Evolutionary conservation across 2,329 filamentous ascomycete genomes (phyloP).

Genomic region (Westerdykella ornata): DNA sequence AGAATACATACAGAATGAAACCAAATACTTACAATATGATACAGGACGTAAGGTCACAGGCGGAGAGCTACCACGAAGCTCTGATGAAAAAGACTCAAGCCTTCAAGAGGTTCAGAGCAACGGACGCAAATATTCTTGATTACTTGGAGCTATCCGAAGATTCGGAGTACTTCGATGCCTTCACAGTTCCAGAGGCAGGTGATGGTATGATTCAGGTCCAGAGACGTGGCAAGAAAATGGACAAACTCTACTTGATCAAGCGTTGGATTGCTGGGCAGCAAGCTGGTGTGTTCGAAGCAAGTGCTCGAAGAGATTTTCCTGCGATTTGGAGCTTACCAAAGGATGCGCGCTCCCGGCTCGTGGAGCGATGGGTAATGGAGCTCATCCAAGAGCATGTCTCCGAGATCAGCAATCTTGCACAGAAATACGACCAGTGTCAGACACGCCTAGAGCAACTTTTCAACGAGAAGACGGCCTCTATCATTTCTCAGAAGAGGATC

Average conservation of each 20-base stretch:
- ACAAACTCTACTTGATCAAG: conserved; percentile 46
- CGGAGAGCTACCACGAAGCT: conserved; percentile 25
- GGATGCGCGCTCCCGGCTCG: conserved; percentile 32
- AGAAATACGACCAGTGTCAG: conserved; percentile 41
- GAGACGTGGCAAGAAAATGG: conserved; percentile 41
- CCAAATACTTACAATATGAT: conserved; percentile 40
- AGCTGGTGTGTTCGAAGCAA: conserved; percentile 41
- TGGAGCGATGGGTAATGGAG: conserved; percentile 21
- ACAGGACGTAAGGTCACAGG: conserved; percentile 36
- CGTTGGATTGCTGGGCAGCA: conserved; percentile 48
- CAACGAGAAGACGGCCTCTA: conserved; percentile 19
- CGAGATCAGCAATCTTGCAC: conserved; percentile 36
- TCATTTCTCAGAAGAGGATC: conserved; percentile 51
- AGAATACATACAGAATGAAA: conserved; percentile 26
- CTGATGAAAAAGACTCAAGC: conserved; percentile 9
- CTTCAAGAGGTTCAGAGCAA: conserved; percentile 2
- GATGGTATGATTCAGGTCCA: conserved; percentile 47
- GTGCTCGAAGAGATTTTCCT: conserved; percentile 20
- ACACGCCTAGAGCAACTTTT: conserved; percentile 32
- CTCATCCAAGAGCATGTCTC: conserved; percentile 47
- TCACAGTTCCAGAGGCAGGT: conserved; percentile 44
- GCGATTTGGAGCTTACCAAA: conserved; percentile 50
- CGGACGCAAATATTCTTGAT: conserved; percentile 38
- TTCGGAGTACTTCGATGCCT: conserved; percentile 50
- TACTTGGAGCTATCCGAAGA: conserved; percentile 51